Percentiles rank a stretch among this genome's conserved stretches.
These are phyloP conservation scores for Vigna angularis DNA, from an alignment of 306 rosid genomes.

Conservation along the genomic window DNA sequence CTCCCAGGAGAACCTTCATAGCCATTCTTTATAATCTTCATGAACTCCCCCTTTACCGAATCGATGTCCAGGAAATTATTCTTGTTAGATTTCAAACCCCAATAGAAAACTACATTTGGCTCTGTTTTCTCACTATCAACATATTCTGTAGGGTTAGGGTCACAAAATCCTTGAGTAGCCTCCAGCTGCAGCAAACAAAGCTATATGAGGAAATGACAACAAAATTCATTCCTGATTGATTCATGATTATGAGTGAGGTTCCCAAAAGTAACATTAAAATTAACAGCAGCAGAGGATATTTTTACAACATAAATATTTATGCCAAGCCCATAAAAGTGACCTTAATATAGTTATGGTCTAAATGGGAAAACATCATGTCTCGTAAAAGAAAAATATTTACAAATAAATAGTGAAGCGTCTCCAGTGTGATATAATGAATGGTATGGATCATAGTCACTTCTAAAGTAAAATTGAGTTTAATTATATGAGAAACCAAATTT, in stretches of 20 bases:
- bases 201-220: constrained; percentile 18
- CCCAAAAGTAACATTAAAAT: neutral
- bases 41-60: constrained; percentile 47
- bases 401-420: neutral
- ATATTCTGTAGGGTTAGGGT: constrained; percentile 58
- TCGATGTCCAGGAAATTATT: constrained; percentile 20
- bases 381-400: neutral
- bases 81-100: constrained; percentile 48
- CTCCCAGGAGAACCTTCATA: constrained; percentile 49
- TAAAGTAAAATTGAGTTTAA: neutral
- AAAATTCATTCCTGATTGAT: constrained; percentile 4
- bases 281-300: constrained; percentile 2
- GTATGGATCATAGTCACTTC: neutral
- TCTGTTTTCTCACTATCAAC: constrained; percentile 40
- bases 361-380: neutral
- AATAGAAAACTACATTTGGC: constrained; percentile 56
- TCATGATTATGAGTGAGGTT: neutral
- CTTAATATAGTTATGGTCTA: neutral
- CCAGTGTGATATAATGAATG: neutral
- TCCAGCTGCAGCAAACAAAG: constrained; percentile 50
- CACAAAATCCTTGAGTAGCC: constrained; percentile 54
- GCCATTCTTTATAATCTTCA: constrained; percentile 42
- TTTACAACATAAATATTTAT: neutral
- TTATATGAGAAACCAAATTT: constrained; percentile 21
- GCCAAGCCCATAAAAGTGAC: neutral